Evolutionary conservation across 148 eudicot genomes (phyloP).

Genomic region (Amaranthus cruentus): DNA sequence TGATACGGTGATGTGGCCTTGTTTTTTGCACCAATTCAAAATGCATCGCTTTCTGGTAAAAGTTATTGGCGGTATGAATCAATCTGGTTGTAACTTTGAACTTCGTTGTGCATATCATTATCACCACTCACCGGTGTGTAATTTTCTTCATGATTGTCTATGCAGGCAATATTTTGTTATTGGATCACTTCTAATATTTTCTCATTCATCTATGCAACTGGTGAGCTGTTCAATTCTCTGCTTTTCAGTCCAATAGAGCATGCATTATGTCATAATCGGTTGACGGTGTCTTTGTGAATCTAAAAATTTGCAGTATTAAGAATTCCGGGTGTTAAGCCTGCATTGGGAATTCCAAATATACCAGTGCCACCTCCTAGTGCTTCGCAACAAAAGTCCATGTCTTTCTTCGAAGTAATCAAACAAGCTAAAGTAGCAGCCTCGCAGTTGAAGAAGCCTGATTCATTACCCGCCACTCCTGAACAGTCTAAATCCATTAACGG

Average conservation of each 20-base stretch:
- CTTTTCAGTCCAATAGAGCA: no score
- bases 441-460: slow-evolving; percentile 1
- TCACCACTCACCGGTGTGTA: no score
- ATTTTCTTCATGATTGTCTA: neutral
- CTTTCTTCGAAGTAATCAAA: slow-evolving; percentile 53
- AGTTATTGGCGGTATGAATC: no score
- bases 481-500: slow-evolving; percentile 33
- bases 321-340: slow-evolving; percentile 58
- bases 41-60: no score
- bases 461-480: slow-evolving; percentile 26
- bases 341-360: slow-evolving; percentile 61
- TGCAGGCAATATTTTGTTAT: slow-evolving; percentile 73
- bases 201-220: slow-evolving; percentile 50
- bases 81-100: no score
- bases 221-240: slow-evolving; percentile 27
- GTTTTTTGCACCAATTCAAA: no score
- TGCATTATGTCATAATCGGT: no score
- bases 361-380: slow-evolving; percentile 40
- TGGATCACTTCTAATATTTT: slow-evolving; percentile 72
- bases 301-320: slow-evolving; percentile 51
- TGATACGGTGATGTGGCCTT: neutral
- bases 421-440: slow-evolving; percentile 35
- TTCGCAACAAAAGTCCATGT: slow-evolving; percentile 22
- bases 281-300: neutral
- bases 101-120: no score